A percentile compares a stretch with the other conserved stretches of the same genome.
These are phyloP conservation scores for Trichoderma breve DNA, from an alignment of 2,329 filamentous ascomycete genomes.

Conservation along the genomic window DNA sequence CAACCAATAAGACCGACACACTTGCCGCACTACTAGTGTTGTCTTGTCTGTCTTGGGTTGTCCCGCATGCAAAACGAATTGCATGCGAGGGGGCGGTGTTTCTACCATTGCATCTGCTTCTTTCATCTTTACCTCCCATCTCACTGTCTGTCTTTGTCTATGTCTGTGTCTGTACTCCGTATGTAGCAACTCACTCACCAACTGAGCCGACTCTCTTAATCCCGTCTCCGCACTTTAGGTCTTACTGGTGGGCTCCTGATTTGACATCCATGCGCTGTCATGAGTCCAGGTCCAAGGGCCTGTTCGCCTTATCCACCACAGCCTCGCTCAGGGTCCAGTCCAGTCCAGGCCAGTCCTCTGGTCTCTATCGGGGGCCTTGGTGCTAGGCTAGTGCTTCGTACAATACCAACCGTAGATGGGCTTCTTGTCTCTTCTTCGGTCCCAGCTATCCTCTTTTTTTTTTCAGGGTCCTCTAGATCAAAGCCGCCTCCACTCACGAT, in stretches of 20 bases:
- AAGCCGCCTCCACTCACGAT: slow-evolving; percentile 3
- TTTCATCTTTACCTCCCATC: not conserved
- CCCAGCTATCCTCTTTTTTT: not conserved
- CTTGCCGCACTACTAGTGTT: not conserved
- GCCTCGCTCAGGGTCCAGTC: slow-evolving; percentile 9
- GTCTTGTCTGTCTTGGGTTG: not conserved
- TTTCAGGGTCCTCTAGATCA: not conserved
- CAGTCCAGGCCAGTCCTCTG: not conserved
- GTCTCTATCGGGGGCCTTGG: not conserved
- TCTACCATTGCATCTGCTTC: not conserved
- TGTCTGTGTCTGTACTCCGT: not conserved
- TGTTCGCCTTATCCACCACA: not conserved
- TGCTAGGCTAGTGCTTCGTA: not conserved
- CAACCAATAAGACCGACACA: not conserved
- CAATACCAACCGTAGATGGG: not conserved
- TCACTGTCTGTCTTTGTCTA: not conserved
- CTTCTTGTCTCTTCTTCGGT: not conserved
- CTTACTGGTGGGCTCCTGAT: slow-evolving; percentile 10
- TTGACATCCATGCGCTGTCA: slow-evolving; percentile 5
- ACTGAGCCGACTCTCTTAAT: not conserved
- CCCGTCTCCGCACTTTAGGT: not conserved
- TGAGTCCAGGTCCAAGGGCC: not conserved
- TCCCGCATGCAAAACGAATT: not conserved
- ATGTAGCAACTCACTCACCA: not conserved
- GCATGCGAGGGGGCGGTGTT: not conserved